Evolutionary conservation across 1,284 basidiomycete species (phyloP).

Genomic region (Ustilago shanxiensis): DNA sequence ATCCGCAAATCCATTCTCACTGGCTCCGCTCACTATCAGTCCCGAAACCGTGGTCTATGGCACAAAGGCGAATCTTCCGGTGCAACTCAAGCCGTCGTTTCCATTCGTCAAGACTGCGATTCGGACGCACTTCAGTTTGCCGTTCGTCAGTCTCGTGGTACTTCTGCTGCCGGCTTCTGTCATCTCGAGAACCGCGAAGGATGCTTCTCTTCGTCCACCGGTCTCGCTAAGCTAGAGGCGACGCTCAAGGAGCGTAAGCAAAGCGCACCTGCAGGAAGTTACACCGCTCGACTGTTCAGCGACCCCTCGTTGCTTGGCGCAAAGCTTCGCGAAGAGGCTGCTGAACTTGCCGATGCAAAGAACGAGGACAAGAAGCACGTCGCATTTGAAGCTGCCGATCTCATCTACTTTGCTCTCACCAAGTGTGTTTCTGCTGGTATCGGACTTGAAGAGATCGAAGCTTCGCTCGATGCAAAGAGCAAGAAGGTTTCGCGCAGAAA

Average conservation of each 20-base stretch:
- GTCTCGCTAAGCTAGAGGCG: slow-evolving; percentile 84
- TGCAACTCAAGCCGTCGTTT: slow-evolving; percentile 87
- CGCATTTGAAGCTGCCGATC: slow-evolving; percentile 96
- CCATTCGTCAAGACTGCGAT: slow-evolving; percentile 91
- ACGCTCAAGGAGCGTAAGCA: slow-evolving; percentile 81
- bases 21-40: slow-evolving; percentile 95
- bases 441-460: slow-evolving; percentile 85
- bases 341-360: slow-evolving; percentile 89
- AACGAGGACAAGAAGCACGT: slow-evolving; percentile 79
- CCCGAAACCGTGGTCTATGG: slow-evolving; percentile 91
- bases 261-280: slow-evolving; percentile 88
- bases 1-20: slow-evolving; percentile 87
- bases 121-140: slow-evolving; percentile 90
- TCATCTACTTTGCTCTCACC: slow-evolving; percentile 92
- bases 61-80: slow-evolving; percentile 96
- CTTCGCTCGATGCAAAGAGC: slow-evolving; percentile 86
- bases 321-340: slow-evolving; percentile 98
- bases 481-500: slow-evolving; percentile 87
- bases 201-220: slow-evolving; percentile 83
- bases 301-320: slow-evolving; percentile 84
- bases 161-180: slow-evolving; percentile 78
- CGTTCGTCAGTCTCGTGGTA: slow-evolving; percentile 85
- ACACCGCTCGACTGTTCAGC: slow-evolving; percentile 88
- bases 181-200: slow-evolving; percentile 78
- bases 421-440: slow-evolving; percentile 90